These are phyloP conservation scores for Apiospora rasikravindrae DNA, from an alignment of 2,329 filamentous ascomycete species.

Conservation along the genomic window DNA sequence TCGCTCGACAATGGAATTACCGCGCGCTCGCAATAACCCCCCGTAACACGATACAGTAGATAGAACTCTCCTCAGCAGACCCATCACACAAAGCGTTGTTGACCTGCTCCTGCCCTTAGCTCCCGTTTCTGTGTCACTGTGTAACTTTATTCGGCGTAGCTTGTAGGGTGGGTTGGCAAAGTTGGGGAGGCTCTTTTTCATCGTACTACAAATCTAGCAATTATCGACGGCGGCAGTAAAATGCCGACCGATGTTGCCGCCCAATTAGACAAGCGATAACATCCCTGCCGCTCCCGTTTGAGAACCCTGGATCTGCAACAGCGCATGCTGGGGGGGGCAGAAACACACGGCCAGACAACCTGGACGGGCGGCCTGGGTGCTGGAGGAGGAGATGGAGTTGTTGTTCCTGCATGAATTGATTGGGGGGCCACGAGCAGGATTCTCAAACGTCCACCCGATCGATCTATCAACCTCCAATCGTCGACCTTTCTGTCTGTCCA, in stretches of 20 bases:
- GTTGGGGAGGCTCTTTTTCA: not conserved
- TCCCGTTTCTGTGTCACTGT: not conserved
- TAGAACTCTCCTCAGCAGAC: not conserved
- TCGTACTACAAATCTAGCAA: not conserved
- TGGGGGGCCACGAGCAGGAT: not conserved
- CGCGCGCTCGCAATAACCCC: not conserved
- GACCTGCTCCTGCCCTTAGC: not conserved
- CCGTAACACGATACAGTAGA: not conserved
- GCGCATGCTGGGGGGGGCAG: constrained; percentile 2
- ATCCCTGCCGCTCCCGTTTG: not conserved
- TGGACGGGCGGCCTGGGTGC: not conserved
- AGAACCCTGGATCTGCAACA: constrained; percentile 8
- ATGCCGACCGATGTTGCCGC: not conserved
- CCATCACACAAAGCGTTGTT: not conserved
- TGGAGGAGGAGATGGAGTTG: not conserved
- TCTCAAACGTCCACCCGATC: not conserved
- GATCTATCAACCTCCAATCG: not conserved
- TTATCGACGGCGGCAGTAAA: not conserved
- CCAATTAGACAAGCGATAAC: not conserved
- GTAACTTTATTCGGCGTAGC: not conserved
- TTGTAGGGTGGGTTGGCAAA: not conserved
- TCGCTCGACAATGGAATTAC: not conserved
- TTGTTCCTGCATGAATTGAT: constrained; percentile 13
- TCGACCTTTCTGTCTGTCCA: not conserved
- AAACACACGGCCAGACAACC: not conserved